Conservation (phyloP, 768 basidiomycete genomes). For the button mushroom (Agaricus bisporus) region DNA sequence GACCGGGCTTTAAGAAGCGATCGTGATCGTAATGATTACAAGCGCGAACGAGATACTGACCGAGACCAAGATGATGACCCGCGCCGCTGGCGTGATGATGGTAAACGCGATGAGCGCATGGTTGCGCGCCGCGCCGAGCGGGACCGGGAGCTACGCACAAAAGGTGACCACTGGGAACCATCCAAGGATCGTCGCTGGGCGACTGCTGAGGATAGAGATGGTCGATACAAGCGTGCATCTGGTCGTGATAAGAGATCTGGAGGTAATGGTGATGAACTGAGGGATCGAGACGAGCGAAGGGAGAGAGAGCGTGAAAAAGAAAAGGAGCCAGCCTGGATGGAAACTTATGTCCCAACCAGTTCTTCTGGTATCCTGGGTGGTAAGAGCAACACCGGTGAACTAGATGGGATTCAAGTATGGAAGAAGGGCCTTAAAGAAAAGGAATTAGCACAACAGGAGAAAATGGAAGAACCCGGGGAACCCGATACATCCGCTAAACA, state of each 20-base stretch:
- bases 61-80: constrained; percentile 57
- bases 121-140: constrained; percentile 55
- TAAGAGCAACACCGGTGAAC: constrained; percentile 52
- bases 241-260: constrained; percentile 54
- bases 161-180: constrained; percentile 41
- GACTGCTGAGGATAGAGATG: constrained; percentile 62
- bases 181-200: constrained; percentile 51
- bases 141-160: constrained; percentile 36
- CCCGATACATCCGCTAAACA: constrained; percentile 4
- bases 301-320: constrained; percentile 63
- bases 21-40: constrained; percentile 32
- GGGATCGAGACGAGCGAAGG: constrained; percentile 41
- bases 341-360: constrained; percentile 68
- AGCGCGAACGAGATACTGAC: constrained; percentile 37
- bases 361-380: constrained; percentile 61
- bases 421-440: constrained; percentile 81
- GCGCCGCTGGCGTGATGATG: constrained; percentile 78
- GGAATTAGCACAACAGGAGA: constrained; percentile 44
- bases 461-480: constrained; percentile 18
- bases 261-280: constrained; percentile 31
- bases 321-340: constrained; percentile 93
- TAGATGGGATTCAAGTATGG: constrained; percentile 84
- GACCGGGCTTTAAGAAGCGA: constrained; percentile 19
- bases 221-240: constrained; percentile 49
- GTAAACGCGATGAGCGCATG: constrained; percentile 71